Evolutionary conservation across 768 basidiomycete species (phyloP).

Genomic region (Russula foetens): DNA sequence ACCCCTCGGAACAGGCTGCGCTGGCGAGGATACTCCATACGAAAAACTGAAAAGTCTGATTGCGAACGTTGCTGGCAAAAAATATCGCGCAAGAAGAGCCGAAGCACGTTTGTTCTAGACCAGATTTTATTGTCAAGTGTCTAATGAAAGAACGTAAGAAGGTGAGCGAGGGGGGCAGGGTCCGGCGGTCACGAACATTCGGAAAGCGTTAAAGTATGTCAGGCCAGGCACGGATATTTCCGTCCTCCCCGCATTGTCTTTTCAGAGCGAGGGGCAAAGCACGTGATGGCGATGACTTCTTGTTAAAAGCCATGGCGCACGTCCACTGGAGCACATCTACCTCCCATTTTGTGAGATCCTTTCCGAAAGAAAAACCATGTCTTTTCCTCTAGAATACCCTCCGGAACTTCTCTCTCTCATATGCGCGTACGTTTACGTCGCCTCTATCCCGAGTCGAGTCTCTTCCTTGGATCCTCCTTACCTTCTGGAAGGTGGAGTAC

Average conservation of each 20-base stretch:
- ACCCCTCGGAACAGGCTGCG: neutral
- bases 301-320: constrained; percentile 6
- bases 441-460: constrained; percentile 45
- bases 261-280: neutral
- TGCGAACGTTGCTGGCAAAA: neutral
- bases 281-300: neutral
- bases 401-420: constrained; percentile 66
- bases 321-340: neutral
- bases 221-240: neutral
- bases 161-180: neutral
- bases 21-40: neutral
- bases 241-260: neutral
- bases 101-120: constrained; percentile 12
- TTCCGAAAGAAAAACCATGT: neutral
- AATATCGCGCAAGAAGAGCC: neutral
- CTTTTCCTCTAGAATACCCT: constrained; percentile 43
- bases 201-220: too few species aligned
- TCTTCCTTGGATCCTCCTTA: constrained; percentile 65
- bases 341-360: neutral
- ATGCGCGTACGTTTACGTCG: constrained; percentile 61
- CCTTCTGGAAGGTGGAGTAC: constrained; percentile 35
- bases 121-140: neutral
- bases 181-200: too few species aligned
- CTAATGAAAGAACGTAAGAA: neutral
- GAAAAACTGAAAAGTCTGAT: neutral